Conservation (phyloP, 345 rosid species). For the Eucalyptus tenuipes region DNA sequence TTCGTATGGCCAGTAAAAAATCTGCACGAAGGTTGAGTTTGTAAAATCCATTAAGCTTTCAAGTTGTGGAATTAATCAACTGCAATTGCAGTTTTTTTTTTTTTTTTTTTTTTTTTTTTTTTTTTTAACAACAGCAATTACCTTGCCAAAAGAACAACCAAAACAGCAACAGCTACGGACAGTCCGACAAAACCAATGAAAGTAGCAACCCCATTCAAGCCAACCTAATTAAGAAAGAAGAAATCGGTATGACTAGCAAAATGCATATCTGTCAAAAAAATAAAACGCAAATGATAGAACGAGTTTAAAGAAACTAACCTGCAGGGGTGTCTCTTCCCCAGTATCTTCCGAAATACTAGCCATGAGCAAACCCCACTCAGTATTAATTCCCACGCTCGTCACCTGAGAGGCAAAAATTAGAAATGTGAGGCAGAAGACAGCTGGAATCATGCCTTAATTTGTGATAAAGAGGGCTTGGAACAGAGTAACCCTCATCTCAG, state of each 20-base stretch:
- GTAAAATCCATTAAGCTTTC: not conserved
- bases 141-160: slow-evolving; percentile 81
- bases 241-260: not conserved
- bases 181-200: slow-evolving; percentile 94
- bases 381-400: slow-evolving; percentile 84
- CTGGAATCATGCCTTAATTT: not conserved
- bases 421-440: not conserved
- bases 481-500: not conserved
- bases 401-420: slow-evolving; percentile 27
- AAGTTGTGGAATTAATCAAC: not conserved
- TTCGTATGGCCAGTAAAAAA: slow-evolving; percentile 71
- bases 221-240: slow-evolving; percentile 43
- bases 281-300: not conserved
- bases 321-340: slow-evolving; percentile 99
- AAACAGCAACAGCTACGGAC: slow-evolving; percentile 64
- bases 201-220: slow-evolving; percentile 95
- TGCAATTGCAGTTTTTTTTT: not conserved
- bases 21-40: slow-evolving; percentile 13
- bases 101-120: not conserved
- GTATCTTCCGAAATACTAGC: slow-evolving; percentile 94
- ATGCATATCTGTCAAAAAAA: accelerated
- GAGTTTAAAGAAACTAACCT: slow-evolving; percentile 19
- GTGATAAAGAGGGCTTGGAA: not conserved
- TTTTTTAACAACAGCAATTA: not conserved
- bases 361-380: slow-evolving; percentile 99